Base-by-base conservation (phyloP, 495 filamentous ascomycete genomes). In the Tricharina praecox region DNA sequence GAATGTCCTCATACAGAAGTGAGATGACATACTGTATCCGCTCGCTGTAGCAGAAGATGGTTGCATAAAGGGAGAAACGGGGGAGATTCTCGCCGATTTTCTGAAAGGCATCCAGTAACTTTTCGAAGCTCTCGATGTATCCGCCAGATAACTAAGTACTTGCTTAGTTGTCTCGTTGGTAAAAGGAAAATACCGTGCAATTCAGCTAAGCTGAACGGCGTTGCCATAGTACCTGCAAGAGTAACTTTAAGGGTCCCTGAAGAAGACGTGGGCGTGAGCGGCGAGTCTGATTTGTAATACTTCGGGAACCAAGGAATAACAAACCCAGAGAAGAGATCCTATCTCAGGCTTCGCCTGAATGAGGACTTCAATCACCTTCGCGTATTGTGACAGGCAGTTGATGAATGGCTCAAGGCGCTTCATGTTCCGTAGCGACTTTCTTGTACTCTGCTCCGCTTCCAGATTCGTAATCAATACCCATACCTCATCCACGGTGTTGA, bases 281-380 rank as follows among this genome's bases (percentile, higher is more conserved):
- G 7, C 7, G 28, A 32, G 28, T 32, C 28, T 7, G 13, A 32
- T 13, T 32, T 13, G 13, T 32, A 32, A 32, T 7, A 32, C 7
- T 32, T 7, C 7, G 7, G 7, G 28, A 7, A 7, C 13, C 42
- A 7, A 32, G 32, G 46, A 24, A 20, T 32, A 2, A 35, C 46
- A 3, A 25, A 55, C 55, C 61, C 62, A 63, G 15, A 64, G 51
- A 11, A 63, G 51, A 18, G 61, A 48, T 16, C 63, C 40, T 23
- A 64, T 50, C 1, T 60, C 52, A n/a, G 62, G 50, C 32, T 61
- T 61, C 0, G 24, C 45, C 24, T 55, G 56, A 16, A 66, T 47
- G 30, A 64, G 56, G 5, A 62, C 54, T 45, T 67, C 64, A 32
- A 65, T 54, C 1, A 63, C 56, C 37, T 49, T 50, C 4, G 54